Evolutionary conservation across 345 rosid genomes (phyloP).

Genomic region (Luvunga scandens): DNA sequence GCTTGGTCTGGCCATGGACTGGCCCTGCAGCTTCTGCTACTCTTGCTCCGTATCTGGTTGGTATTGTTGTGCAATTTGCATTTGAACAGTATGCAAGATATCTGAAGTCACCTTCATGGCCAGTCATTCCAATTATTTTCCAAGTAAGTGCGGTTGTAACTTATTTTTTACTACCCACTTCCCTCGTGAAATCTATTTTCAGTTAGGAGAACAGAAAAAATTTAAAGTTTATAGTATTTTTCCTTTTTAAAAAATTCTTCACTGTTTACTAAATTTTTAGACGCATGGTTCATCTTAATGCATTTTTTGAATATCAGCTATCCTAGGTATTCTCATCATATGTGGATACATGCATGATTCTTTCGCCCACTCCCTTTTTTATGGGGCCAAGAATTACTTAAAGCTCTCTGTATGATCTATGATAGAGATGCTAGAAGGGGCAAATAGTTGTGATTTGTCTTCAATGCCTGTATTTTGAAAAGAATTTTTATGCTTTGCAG

Average conservation of each 20-base stretch:
- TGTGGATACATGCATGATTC: background rate
- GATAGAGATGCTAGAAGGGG: background rate
- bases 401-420: background rate
- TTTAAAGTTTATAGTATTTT: background rate
- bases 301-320: background rate
- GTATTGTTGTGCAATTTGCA: conserved; percentile 89
- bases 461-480: background rate
- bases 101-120: conserved; percentile 72
- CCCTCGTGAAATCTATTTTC: background rate
- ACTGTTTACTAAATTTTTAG: background rate
- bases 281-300: background rate
- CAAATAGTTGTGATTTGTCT: background rate
- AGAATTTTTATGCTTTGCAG: conserved; percentile 35
- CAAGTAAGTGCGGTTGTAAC: conserved; percentile 50
- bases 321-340: background rate
- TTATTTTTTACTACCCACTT: background rate
- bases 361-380: background rate
- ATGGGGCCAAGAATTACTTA: background rate
- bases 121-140: conserved; percentile 74
- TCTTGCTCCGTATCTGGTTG: conserved; percentile 94
- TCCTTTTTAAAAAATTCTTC: background rate
- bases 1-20: conserved; percentile 99
- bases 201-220: background rate
- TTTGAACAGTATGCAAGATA: conserved; percentile 84
- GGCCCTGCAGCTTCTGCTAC: conserved; percentile 99